Evolutionary conservation across 805 yeast genomes (phyloP), one percentile per base, ranked within the genome.

Genomic region (Zygosaccharomyces gambellarensis): DNA sequence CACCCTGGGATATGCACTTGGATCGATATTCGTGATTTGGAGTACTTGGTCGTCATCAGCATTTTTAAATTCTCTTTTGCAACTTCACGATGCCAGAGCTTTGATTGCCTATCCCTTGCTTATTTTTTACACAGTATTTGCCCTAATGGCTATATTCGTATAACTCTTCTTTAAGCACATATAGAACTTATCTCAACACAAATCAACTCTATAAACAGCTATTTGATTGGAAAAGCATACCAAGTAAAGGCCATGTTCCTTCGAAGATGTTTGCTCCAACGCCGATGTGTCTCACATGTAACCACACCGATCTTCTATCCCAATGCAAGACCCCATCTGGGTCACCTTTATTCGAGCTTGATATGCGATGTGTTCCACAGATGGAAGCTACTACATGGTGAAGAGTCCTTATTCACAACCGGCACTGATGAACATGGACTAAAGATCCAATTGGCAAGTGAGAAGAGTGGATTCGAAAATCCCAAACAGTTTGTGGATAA

Each of bases 351-450:
- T 65, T 81, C 96, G 4, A 86, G 90, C 87, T 73, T 89, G 0
- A 68, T 94, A 40, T 82, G 90, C 44, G 99, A 94, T 68, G 83
- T 83, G 1, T 73, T 83, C 45, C 78, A 76, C 52, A 73, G 97
- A 55, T 92, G 96, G 96, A 78, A 78, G 32, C 59, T 59, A 14
- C 68, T 84, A 30, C 64, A 68, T 8, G 69, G 67, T 0, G 68
- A 76, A 1, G 67, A 79, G 0, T 68, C 82, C 0, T 77, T 71
- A 51, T 77, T 90, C 61, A 79, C 87, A 5, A 94, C 98, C 0
- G 99, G 99, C 0, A 90, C 97, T 0, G 99, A 94, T 65, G 99
- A 94, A 67, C 99, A 94, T 65, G 99, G 99, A 0, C 70, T 90
- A 47, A 94, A 94, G 71, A 92, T 92, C 28, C 95, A 88, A 59